These are phyloP conservation scores for Pichia californica DNA, from an alignment of 805 yeast species.

Conservation along the genomic window DNA sequence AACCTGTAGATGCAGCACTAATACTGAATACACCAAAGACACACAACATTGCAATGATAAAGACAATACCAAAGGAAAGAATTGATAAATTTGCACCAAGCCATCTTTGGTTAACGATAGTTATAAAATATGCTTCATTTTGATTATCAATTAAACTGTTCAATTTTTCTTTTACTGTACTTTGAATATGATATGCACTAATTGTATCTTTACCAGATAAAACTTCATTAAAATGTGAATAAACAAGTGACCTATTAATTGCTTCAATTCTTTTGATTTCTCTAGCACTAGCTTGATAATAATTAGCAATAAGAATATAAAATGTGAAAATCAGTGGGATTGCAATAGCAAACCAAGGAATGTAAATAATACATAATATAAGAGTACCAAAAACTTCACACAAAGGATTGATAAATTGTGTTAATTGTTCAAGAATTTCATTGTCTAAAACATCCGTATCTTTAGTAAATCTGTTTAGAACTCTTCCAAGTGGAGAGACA, in stretches of 20 bases:
- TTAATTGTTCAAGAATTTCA: constrained; percentile 63
- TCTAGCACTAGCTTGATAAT: constrained; percentile 65
- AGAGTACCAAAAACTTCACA: constrained; percentile 56
- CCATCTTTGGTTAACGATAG: constrained; percentile 59
- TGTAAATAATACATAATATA: constrained; percentile 58
- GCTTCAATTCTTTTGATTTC: constrained; percentile 76
- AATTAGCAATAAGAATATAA: constrained; percentile 43
- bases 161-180: constrained; percentile 42
- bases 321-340: constrained; percentile 45
- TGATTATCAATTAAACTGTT: constrained; percentile 45
- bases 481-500: constrained; percentile 82
- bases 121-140: constrained; percentile 60
- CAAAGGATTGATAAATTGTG: constrained; percentile 51
- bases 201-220: constrained; percentile 61
- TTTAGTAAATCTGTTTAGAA: constrained; percentile 78
- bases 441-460: constrained; percentile 83
- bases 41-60: constrained; percentile 51
- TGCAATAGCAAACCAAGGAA: constrained; percentile 73
- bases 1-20: constrained; percentile 56
- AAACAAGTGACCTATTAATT: constrained; percentile 61
- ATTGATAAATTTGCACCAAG: constrained; percentile 49
- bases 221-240: constrained; percentile 64
- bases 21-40: constrained; percentile 52
- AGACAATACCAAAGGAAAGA: constrained; percentile 35
- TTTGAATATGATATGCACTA: constrained; percentile 42